Evolutionary conservation across 164 flowering plant genomes (phyloP), one percentile per base, ranked within the genome.

Genomic region (Vitis labrusca): DNA sequence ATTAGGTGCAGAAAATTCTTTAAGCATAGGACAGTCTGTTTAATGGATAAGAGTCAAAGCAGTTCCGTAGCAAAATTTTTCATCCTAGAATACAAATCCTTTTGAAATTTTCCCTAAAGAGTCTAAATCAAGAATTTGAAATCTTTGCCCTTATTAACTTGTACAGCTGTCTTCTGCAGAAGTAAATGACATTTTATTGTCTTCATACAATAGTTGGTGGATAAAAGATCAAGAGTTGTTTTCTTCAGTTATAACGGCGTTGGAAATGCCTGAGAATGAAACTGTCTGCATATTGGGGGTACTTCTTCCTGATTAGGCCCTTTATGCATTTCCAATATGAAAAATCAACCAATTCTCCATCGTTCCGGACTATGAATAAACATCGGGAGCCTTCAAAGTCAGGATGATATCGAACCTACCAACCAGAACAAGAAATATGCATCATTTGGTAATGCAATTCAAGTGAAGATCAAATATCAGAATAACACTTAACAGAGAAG

Each of bases 291-390:
- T 90, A 86, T 11, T 84, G 76, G 5, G 98, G 97, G 78, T 95
- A 93, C 10, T 91, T 95, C 85, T 88, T 91, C 67, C 80, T 82
- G 70, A 95, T 89, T 66, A 93, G 72, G 17, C 97, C 97, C 77
- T 95, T 95, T 58, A 93, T 88, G 86, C 99, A 95, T 81, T 95
- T 95, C 99, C 98, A 93, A 71, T 88, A 95, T 8, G 99, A 95
- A 75, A 95, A 91, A 75, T 95, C 99, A 44, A 91, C 89, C 58
- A 79, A 7, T 69, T 82, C 82, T 27, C 98, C 98, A 73, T 93
- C 92, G 78, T 89, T 95, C 32, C 90, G 89, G 61, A 88, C 93
- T 67, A 95, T 90, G 85, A 95, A 95, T 79, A 95, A 79, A 70
- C 99, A 95, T 15, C 97, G 79, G 0, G 99, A 95, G 51, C 61